phyloP scores from a whole-genome alignment of 345 rosid species.

The Eutrema japonicum region DNA sequence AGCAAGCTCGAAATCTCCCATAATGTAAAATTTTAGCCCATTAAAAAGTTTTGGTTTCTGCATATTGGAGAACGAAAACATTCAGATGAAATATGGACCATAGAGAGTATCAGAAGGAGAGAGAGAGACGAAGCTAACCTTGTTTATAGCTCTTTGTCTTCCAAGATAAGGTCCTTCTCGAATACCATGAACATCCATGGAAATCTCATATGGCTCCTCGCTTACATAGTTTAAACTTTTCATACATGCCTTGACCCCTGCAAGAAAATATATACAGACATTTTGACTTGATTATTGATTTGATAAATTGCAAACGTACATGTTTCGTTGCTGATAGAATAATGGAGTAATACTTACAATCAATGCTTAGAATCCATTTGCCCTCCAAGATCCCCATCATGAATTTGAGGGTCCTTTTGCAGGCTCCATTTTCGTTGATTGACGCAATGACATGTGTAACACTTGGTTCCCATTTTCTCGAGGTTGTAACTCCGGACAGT shows the following conservation, averaged over 20 bases:
- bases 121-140: constrained; percentile 50
- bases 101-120: not conserved
- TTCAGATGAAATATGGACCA: constrained; percentile 15
- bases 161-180: constrained; percentile 74
- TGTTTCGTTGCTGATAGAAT: not conserved
- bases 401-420: constrained; percentile 83
- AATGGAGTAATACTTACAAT: constrained; percentile 58
- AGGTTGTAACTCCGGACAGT: constrained; percentile 56
- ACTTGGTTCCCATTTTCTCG: constrained; percentile 65
- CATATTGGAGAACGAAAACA: constrained; percentile 29
- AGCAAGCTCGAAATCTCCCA: constrained; percentile 72
- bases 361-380: constrained; percentile 79
- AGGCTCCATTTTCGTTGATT: constrained; percentile 74
- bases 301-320: not conserved
- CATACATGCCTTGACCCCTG: constrained; percentile 82
- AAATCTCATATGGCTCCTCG: constrained; percentile 76
- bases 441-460: constrained; percentile 91
- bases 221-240: constrained; percentile 52
- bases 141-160: constrained; percentile 68
- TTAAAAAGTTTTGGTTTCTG: constrained; percentile 69
- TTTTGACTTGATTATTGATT: not conserved
- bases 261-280: not conserved
- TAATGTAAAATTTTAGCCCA: constrained; percentile 60
- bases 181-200: constrained; percentile 72
- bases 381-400: constrained; percentile 91